Evolutionary conservation across 805 yeast species (phyloP).

Genomic region (Candida loeiensis): DNA sequence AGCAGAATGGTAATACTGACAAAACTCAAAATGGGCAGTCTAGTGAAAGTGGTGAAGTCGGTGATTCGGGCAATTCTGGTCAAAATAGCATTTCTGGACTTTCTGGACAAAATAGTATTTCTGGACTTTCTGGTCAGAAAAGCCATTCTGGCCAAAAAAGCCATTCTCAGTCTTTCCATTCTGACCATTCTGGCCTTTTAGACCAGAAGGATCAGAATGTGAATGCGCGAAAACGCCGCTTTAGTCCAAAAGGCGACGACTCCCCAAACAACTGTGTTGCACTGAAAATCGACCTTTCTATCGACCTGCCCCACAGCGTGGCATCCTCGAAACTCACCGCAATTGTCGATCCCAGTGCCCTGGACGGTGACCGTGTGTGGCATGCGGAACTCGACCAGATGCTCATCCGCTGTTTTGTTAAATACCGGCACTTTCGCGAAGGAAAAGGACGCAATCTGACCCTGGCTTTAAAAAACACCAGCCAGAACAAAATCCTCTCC

Average conservation of each 20-base stretch:
- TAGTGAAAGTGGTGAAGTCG: no score
- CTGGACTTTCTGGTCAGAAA: no score
- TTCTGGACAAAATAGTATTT: no score
- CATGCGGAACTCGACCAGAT: constrained; percentile 32
- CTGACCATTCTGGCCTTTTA: no score
- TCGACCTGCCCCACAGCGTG: constrained; percentile 13
- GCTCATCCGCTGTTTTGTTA: constrained; percentile 32
- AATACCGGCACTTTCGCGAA: constrained; percentile 30
- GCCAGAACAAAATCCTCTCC: constrained; percentile 38
- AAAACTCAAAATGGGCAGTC: no score
- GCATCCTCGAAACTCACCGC: constrained; percentile 2
- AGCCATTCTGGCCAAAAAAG: no score
- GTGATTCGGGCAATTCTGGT: no score
- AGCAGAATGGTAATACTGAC: no score
- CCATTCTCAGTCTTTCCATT: no score
- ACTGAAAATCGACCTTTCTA: constrained; percentile 28
- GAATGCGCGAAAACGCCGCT: no score
- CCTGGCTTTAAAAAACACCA: constrained; percentile 28
- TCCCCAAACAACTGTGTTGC: constrained; percentile 39
- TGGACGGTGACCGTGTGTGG: constrained; percentile 28
- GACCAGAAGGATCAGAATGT: no score
- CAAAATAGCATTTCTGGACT: no score
- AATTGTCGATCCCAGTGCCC: constrained; percentile 4
- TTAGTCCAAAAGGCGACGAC: constrained; percentile 12
- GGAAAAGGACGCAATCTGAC: constrained; percentile 19